Evolutionary conservation across 2,329 filamentous ascomycete species (phyloP), one percentile per base, ranked within the genome.

Genomic region (Fusarium gaditjirri): DNA sequence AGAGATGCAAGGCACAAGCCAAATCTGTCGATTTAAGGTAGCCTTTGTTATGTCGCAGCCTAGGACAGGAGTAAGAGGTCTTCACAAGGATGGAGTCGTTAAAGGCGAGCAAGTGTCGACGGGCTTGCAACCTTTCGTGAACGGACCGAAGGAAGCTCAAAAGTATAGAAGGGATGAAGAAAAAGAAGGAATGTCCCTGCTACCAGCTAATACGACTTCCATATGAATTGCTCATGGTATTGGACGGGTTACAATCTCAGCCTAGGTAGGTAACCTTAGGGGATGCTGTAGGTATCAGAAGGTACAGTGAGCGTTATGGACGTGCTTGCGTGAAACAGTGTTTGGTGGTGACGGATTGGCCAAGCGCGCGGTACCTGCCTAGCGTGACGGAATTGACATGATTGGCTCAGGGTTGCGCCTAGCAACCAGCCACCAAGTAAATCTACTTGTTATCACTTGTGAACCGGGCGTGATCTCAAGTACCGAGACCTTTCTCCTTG

Each of bases 281-380:
- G 64, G 61, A 64, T 60, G 61, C 61, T 61, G 61, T 53, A 55
- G 42, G 52, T 56, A 46, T 56, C 61, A 57, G 47, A 59, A 62
- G 57, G 55, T 71, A 23, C 39, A 66, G 27, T 47, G 57, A 64
- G 50, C 54, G 59, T 61, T 57, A 39, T 66, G 43, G 64, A 44
- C 56, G 55, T 71, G 66, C 57, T 57, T 62, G 55, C 42, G 54
- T 61, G 49, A 65, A 69, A 62, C 71, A 73, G 65, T 71, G 68
- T 66, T 69, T 73, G 70, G 73, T 75, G 50, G 71, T 75, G 65
- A 72, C 65, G 59, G 63, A 46, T 61, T 70, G 50, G 65, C 65
- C 65, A 75, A 72, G 74, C 74, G 74, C 73, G 73, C 74, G 74
- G 71, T 73, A 73, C 65, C 65, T 68, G 44, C 39, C 65, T 57